Percentiles rank a stretch among this genome's conserved stretches.
These are phyloP conservation scores for Suhomyces guaymorum DNA, from an alignment of 1,139 yeast species.

Conservation along the genomic window DNA sequence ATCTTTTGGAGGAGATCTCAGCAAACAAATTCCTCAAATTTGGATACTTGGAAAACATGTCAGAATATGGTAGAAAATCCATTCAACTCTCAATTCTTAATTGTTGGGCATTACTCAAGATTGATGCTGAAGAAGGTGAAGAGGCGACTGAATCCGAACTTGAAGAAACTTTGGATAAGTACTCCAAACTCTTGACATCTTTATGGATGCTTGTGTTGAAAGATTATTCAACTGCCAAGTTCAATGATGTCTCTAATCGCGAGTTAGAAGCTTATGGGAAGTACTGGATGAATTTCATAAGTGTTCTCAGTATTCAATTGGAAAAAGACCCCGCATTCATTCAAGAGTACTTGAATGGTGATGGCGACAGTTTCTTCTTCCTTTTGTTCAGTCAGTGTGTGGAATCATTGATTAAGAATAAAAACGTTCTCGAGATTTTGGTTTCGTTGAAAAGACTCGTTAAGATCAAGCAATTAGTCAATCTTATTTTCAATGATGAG, in stretches of 20 bases:
- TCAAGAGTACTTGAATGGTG: slow-evolving; percentile 52
- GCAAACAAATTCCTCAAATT: slow-evolving; percentile 45
- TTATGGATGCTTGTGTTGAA: slow-evolving; percentile 77
- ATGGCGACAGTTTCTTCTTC: slow-evolving; percentile 73
- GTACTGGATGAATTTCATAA: slow-evolving; percentile 79
- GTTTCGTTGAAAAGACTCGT: slow-evolving; percentile 59
- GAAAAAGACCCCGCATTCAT: slow-evolving; percentile 51
- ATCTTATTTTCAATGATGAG: slow-evolving; percentile 62
- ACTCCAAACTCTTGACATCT: slow-evolving; percentile 62
- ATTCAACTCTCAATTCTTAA: slow-evolving; percentile 72
- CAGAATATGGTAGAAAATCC: slow-evolving; percentile 59
- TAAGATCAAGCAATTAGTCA: slow-evolving; percentile 57
- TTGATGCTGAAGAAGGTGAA: slow-evolving; percentile 39
- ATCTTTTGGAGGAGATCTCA: slow-evolving; percentile 64
- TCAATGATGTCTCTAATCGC: slow-evolving; percentile 49
- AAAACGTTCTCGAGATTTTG: slow-evolving; percentile 46
- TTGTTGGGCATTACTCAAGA: slow-evolving; percentile 84
- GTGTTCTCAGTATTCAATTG: slow-evolving; percentile 70
- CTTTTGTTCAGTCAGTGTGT: slow-evolving; percentile 83
- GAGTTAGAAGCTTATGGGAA: slow-evolving; percentile 59
- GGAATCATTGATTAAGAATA: slow-evolving; percentile 59
- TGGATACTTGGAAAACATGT: slow-evolving; percentile 45
- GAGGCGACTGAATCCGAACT: slow-evolving; percentile 37
- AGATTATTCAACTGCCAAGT: slow-evolving; percentile 71
- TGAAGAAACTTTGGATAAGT: slow-evolving; percentile 52